Base-by-base conservation (phyloP, 805 yeast genomes). In the Ogataea thermomethanolica region DNA sequence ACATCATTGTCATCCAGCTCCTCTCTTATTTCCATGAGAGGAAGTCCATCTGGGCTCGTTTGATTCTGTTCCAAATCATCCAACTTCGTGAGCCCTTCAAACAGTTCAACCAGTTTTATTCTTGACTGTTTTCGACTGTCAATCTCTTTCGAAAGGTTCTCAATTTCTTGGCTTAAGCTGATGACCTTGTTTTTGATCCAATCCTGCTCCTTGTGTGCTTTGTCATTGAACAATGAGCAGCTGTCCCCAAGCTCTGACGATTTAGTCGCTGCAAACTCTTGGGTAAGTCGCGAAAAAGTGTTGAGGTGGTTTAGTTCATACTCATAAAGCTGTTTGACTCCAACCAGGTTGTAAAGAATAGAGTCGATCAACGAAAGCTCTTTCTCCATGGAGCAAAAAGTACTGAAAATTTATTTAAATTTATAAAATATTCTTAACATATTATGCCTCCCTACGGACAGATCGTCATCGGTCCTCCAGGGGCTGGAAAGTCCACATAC, bases 381-480 rank as follows among this genome's bases (percentile, higher is more conserved):
- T 21, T 46, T 39, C 1, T 58, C 58, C 57, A 59, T 27, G 20
- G 21, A 29, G 15, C 15, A 36, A 11, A 24, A 21, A 13, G 15
- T 5, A 33, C 21, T n/a, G 5, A 15, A 21, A 33, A 32, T 29
- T 21, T 20, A 21, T 12, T 28, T 13, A 5, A 20, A 15, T 5
- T 21, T 21, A 9, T 32, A 23, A 11, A 37, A 33, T 13, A 29
- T 9, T 13, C 7, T 27, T 28, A 15, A 13, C 11, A 5, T 20
- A 33, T 44, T 17, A 73, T 76, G 81, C 68, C 80, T 7, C 65
- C 67, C 10, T 85, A 85, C 62, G 96, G 95, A 3, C 96, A 93
- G 64, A 77, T 93, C 8, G 90, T 91, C 8, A 88, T 93, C 27
- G 99, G 99, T 0, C 98, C 99, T 0, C 99, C 99, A 0, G 99